Percentiles rank a stretch among this genome's conserved stretches.
Evolutionary conservation across 2,329 filamentous ascomycete species (phyloP).

Genomic region (Aspergillus melleus): DNA sequence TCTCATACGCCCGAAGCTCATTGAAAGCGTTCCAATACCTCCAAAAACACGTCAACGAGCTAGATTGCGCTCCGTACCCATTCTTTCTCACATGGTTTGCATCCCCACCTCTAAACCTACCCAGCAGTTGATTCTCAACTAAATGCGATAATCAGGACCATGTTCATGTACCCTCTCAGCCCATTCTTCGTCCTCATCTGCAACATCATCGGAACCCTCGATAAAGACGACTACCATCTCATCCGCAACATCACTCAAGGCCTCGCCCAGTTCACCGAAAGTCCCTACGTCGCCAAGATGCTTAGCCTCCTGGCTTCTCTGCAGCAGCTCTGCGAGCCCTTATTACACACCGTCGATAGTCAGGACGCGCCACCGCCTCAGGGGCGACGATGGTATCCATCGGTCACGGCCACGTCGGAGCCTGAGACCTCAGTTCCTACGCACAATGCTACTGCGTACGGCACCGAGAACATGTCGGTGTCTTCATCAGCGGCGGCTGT

Average conservation of each 20-base stretch:
- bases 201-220: conserved; percentile 23
- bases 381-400: neutral
- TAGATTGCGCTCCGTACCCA: conserved; percentile 16
- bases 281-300: conserved; percentile 20
- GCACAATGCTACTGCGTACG: neutral
- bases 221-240: conserved; percentile 20
- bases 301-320: conserved; percentile 17
- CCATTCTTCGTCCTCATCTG: conserved; percentile 28
- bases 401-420: neutral
- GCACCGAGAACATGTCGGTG: neutral
- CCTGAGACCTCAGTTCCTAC: neutral
- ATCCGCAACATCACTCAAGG: conserved; percentile 18
- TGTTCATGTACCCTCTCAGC: conserved; percentile 19
- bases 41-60: conserved; percentile 9
- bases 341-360: neutral
- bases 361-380: neutral
- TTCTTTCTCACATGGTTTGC: conserved; percentile 21
- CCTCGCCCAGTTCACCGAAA: conserved; percentile 18
- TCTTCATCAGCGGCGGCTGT: neutral
- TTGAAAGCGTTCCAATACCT: conserved; percentile 15
- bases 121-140: neutral
- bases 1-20: conserved; percentile 18
- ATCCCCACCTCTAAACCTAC: neutral
- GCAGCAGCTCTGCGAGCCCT: conserved; percentile 6
- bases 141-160: neutral